A percentile compares a stretch with the other conserved stretches of the same genome.
Conservation (phyloP, 768 basidiomycete genomes). For the Hirschioporus abietinus region DNA sequence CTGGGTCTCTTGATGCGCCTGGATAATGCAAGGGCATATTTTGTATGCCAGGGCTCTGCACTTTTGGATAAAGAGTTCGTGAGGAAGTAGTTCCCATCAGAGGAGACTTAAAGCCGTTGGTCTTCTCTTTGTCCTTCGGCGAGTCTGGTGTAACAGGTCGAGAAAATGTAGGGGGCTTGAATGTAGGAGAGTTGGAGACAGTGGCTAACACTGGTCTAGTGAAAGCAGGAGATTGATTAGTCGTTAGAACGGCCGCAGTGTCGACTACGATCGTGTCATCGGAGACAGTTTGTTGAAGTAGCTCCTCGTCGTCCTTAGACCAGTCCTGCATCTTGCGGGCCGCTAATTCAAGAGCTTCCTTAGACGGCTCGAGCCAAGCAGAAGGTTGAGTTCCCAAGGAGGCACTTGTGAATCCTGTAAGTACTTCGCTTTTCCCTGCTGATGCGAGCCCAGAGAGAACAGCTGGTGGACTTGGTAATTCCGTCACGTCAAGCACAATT, state of each 20-base stretch:
- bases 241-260: conserved; percentile 9
- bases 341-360: conserved; percentile 48
- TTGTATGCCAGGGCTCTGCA: not conserved
- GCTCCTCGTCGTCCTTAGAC: conserved; percentile 6
- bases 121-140: not conserved
- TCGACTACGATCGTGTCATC: conserved; percentile 11
- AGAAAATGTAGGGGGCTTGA: not conserved
- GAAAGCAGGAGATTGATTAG: conserved; percentile 12
- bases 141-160: not conserved
- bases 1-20: not conserved
- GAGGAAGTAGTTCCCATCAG: conserved; percentile 23
- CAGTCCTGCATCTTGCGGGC: conserved; percentile 39
- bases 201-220: conserved; percentile 5
- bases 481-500: conserved; percentile 44
- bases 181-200: conserved; percentile 3
- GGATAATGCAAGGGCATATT: not conserved
- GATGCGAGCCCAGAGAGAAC: conserved; percentile 32
- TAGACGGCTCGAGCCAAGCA: conserved; percentile 42
- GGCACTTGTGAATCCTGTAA: conserved; percentile 8
- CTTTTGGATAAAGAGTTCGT: conserved; percentile 1
- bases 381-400: conserved; percentile 8
- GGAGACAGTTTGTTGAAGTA: conserved; percentile 11
- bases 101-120: conserved; percentile 46
- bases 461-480: conserved; percentile 34
- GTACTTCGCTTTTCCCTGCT: conserved; percentile 23